Base-by-base conservation (phyloP, 495 filamentous ascomycete species). In the Trichoderma virens region DNA sequence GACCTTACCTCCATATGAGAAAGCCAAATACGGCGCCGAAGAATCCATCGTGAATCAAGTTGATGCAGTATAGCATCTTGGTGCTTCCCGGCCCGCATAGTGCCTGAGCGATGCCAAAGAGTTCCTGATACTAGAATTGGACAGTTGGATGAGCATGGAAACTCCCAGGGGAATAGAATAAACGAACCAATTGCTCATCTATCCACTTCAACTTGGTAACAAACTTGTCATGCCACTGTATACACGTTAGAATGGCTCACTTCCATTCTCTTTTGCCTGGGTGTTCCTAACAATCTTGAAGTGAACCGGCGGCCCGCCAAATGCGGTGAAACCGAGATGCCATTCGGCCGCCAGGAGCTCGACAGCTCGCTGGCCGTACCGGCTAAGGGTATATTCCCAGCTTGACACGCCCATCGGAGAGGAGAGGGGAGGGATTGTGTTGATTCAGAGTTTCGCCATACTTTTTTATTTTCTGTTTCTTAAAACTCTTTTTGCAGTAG, bases 1-100 rank as follows among this genome's bases (percentile, higher is more conserved):
- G 28, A 9, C 63, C 71, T 63, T 69, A 86, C 86, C 81, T 83
- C 88, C 90, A 93, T 3, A 92, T 70, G 14, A 90, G 51, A 66
- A 92, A 90, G 3, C 79, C 83, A 3, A 90, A 62, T 3, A 90
- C 28, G 0, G 86, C 90, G 0, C 83, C 78, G 7, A 84, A 64
- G 34, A 88, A 78, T 0, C 89, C 90, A 35, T 79, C 80, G 61
- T 85, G 85, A 13, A 92, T 79, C 41, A 89, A 69, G 34, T 87
- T 85, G 34, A 93, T 85, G 67, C 86, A 89, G 67, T 90, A 92
- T 0, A 85, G 70, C 86, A 93, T 91, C 74, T 93, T 93, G 20
- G 89, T 92, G 70, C 85, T 89, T 1, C 71, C 90, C 0, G 91
- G 90, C 0, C 91, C 91, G 0, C 88, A 85, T 23, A 93, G 82